Base-by-base conservation (phyloP, 768 basidiomycete genomes). In the Tricholomella constricta region DNA sequence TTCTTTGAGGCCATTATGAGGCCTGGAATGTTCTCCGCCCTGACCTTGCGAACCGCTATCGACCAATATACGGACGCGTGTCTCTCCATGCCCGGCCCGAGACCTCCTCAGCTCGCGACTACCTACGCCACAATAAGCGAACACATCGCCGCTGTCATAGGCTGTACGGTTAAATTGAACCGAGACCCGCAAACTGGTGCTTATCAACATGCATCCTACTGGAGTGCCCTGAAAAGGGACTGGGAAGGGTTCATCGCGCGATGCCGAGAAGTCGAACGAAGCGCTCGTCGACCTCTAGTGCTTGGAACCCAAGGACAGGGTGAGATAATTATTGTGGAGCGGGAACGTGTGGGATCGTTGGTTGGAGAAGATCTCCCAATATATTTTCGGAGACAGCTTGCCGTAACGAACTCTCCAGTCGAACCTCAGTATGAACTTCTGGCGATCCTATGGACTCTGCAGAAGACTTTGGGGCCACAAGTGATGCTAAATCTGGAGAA, bases 211-310 rank as follows among this genome's bases (percentile, higher is more conserved):
- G 82, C 84, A 40, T 86, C 84, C 38, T 94, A 92, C 65, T 88
- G 91, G 84, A 88, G 82, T 60, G 85, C 88, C 0, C 69, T 97
- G 61, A 94, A 91, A 67, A 75, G 90, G 41, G 94, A 98, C 61
- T 98, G 96, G 95, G 90, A 98, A 64, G 94, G 95, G 3, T 95
- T 98, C 62, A 85, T 95, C 55, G 89, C 94, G 7, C 81, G 91
- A 51, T 94, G 92, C 63, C 83, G 89, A 48, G 92, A 94, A 58
- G 77, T 94, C n/a, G 95, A 97, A 70, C 86, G 90, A 37, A 84
- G 84, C 55, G 89, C 88, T 29, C 81, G 90, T 38, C 88, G 89
- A 83, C 92, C 92, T 2, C 78, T 93, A 23, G 78, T 78, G 14
- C 77, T 93, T 31, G 86, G 83, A 35, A 64, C 76, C 20, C 69